Conservation (phyloP, 768 basidiomycete species). For the Cystobasidium onofrii region DNA sequence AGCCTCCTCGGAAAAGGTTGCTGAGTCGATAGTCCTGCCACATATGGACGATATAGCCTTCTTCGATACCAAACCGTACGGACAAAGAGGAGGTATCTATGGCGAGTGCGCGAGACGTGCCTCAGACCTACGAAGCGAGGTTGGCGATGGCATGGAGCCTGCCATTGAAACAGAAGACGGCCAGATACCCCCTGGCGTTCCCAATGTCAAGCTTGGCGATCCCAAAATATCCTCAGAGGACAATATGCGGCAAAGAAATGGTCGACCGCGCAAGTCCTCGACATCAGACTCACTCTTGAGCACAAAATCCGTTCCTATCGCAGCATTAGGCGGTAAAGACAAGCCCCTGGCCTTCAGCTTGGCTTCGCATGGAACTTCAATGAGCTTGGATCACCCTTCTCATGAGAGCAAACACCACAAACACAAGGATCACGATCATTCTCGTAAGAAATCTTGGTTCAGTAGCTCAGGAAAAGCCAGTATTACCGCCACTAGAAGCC, state of each 20-base stretch:
- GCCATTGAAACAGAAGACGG: background rate
- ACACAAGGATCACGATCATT: slow-evolving; percentile 21
- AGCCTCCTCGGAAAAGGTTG: slow-evolving; percentile 54
- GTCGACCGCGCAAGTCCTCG: background rate
- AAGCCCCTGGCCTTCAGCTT: background rate
- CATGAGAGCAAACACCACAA: background rate
- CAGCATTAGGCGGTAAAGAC: background rate
- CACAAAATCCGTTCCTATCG: slow-evolving; percentile 5
- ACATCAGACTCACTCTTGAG: background rate
- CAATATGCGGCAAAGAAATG: background rate
- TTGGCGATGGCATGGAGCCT: background rate
- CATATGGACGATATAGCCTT: slow-evolving; percentile 98
- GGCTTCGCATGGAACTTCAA: background rate
- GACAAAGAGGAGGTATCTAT: slow-evolving; percentile 81
- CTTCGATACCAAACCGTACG: slow-evolving; percentile 64
- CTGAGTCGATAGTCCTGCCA: slow-evolving; percentile 86
- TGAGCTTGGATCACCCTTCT: background rate
- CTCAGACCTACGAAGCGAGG: slow-evolving; percentile 18
- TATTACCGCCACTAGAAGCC: background rate
- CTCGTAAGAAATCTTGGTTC: slow-evolving; percentile 33
- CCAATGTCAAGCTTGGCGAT: slow-evolving; percentile 29
- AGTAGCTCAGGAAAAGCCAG: background rate
- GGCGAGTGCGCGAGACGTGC: slow-evolving; percentile 55
- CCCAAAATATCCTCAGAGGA: background rate
- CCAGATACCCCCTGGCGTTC: slow-evolving; percentile 14